Evolutionary conservation across 495 filamentous ascomycete genomes (phyloP).

Genomic region (Neurospora sp.): DNA sequence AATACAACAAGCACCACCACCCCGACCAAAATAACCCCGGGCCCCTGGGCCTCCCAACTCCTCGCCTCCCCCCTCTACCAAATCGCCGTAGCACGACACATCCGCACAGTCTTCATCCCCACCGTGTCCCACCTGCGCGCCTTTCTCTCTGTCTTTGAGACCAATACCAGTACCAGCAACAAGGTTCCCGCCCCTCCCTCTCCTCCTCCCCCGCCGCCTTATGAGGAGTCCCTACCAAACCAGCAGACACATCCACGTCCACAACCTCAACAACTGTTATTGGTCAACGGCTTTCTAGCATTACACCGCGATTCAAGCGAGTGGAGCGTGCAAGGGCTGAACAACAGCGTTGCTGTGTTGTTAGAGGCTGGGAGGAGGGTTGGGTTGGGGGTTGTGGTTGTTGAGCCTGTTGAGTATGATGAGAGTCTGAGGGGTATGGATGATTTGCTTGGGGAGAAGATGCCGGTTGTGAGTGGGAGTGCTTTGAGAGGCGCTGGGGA

Average conservation of each 20-base stretch:
- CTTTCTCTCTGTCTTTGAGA: slow-evolving; percentile 50
- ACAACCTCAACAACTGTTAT: slow-evolving; percentile 30
- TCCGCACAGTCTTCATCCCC: slow-evolving; percentile 61
- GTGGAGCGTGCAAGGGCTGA: slow-evolving; percentile 75
- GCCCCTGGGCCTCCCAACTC: slow-evolving; percentile 19
- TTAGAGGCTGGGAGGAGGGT: slow-evolving; percentile 53
- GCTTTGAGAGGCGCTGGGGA: slow-evolving; percentile 28
- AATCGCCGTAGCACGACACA: slow-evolving; percentile 54
- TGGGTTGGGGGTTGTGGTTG: slow-evolving; percentile 22
- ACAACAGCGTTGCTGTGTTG: slow-evolving; percentile 53
- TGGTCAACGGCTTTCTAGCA: slow-evolving; percentile 54
- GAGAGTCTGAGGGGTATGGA: slow-evolving; percentile 5
- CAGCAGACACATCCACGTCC: neutral
- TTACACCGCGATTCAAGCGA: slow-evolving; percentile 66
- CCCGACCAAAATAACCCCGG: neutral
- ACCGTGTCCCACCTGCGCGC: slow-evolving; percentile 69
- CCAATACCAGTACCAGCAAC: slow-evolving; percentile 13
- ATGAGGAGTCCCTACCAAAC: neutral
- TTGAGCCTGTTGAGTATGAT: slow-evolving; percentile 19
- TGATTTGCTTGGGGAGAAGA: slow-evolving; percentile 40
- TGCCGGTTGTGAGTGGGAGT: slow-evolving; percentile 56
- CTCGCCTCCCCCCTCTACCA: slow-evolving; percentile 57
- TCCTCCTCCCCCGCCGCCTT: neutral
- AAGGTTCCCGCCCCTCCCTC: slow-evolving; percentile 14
- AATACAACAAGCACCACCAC: neutral